phyloP scores from a whole-genome alignment of 495 filamentous ascomycete species.

The Hypoxylon fragiforme region DNA sequence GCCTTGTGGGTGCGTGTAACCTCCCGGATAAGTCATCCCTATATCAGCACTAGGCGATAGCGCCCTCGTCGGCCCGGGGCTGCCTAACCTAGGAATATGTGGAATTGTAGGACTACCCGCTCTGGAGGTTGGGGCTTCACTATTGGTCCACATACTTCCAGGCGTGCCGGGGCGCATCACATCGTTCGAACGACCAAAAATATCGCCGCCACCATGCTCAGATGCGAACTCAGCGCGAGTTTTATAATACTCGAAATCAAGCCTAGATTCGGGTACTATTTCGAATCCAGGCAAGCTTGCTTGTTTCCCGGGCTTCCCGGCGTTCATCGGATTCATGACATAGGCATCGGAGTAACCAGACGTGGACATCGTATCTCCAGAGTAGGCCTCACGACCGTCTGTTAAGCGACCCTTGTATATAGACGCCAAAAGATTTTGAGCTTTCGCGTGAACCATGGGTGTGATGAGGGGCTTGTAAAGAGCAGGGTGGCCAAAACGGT shows the following conservation, averaged over 20 bases:
- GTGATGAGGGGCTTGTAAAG: constrained; percentile 87
- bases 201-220: constrained; percentile 77
- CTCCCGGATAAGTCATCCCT: constrained; percentile 35
- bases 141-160: constrained; percentile 51
- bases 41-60: constrained; percentile 30
- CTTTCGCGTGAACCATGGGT: constrained; percentile 93
- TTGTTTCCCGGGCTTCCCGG: constrained; percentile 70
- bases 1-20: constrained; percentile 30
- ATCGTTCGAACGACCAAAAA: constrained; percentile 71
- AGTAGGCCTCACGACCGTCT: constrained; percentile 54
- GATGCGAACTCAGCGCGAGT: constrained; percentile 84
- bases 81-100: constrained; percentile 26
- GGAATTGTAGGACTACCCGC: constrained; percentile 45
- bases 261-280: constrained; percentile 83
- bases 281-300: constrained; percentile 69
- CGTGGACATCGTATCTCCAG: constrained; percentile 62
- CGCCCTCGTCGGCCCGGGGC: constrained; percentile 18
- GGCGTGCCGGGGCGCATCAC: constrained; percentile 69
- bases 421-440: constrained; percentile 75
- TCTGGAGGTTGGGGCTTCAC: constrained; percentile 42
- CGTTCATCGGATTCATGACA: constrained; percentile 78
- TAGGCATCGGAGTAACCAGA: constrained; percentile 70
- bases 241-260: constrained; percentile 93
- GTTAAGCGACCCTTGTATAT: constrained; percentile 81
- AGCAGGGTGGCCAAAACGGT: constrained; percentile 88